phyloP scores from a whole-genome alignment of 2,329 filamentous ascomycete genomes.

The Botryotinia globosa region DNA sequence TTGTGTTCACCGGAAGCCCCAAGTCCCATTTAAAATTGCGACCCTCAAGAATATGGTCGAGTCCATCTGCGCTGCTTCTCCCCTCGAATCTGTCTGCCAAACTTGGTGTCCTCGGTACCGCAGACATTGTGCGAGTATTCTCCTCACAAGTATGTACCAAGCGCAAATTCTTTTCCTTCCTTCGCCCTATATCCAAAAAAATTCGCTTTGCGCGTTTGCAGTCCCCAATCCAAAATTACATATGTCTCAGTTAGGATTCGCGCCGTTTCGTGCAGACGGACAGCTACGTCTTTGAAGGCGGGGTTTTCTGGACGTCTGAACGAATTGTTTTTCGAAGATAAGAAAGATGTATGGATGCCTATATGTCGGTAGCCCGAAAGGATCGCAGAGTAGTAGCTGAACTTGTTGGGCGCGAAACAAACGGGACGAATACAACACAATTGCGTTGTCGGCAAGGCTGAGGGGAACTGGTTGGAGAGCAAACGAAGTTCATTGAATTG shows the following conservation, averaged over 20 bases:
- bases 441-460: background rate
- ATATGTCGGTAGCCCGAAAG: background rate
- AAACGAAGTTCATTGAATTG: background rate
- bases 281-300: background rate
- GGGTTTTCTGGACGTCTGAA: background rate
- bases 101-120: background rate
- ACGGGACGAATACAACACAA: background rate
- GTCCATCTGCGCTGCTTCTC: background rate
- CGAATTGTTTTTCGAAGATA: background rate
- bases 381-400: background rate
- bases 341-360: background rate
- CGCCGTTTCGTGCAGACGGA: background rate
- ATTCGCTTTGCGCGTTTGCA: background rate
- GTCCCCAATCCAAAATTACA: background rate
- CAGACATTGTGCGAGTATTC: background rate
- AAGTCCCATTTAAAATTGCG: background rate
- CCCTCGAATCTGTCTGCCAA: background rate
- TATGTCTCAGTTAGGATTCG: background rate
- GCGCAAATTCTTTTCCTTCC: background rate
- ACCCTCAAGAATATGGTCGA: background rate
- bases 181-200: background rate
- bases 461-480: background rate
- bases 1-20: background rate
- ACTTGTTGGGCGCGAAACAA: background rate
- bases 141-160: background rate